Conservation (phyloP, 148 eudicot species). For the Persicaria tinctoria region DNA sequence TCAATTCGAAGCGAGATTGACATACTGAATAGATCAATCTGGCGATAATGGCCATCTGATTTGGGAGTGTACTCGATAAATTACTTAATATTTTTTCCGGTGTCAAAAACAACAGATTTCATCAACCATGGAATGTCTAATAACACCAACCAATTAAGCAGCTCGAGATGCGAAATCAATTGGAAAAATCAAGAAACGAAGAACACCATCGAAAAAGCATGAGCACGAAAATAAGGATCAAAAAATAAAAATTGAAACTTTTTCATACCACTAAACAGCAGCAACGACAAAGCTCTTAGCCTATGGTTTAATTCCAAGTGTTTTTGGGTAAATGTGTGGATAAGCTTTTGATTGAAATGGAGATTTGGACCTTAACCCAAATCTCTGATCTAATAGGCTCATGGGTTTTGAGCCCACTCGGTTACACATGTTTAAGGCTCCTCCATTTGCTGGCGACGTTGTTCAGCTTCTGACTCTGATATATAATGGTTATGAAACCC, state of each 20-base stretch:
- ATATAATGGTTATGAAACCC: too few species aligned
- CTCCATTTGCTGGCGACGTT: too few species aligned
- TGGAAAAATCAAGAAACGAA: neutral
- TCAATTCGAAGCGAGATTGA: neutral
- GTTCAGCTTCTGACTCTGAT: too few species aligned
- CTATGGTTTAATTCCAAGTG: too few species aligned
- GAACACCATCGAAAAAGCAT: neutral
- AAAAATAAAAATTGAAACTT: neutral
- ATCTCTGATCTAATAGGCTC: too few species aligned
- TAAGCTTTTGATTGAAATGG: too few species aligned
- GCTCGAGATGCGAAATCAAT: neutral
- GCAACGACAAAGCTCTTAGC: neutral
- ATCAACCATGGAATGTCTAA: too few species aligned
- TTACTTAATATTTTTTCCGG: neutral
- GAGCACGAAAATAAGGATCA: neutral
- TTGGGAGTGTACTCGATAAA: neutral
- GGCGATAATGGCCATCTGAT: neutral
- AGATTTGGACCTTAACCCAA: too few species aligned
- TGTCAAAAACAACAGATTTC: neutral
- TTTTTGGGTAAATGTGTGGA: too few species aligned
- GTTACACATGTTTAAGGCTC: too few species aligned
- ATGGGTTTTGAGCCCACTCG: too few species aligned
- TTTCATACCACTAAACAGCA: conserved; percentile 3
- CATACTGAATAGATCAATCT: neutral
- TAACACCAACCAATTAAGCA: neutral